Percentiles rank a stretch among this genome's conserved stretches.
Evolutionary conservation across 768 basidiomycete species (phyloP).

Genomic region (Phlebiopsis gigantea): DNA sequence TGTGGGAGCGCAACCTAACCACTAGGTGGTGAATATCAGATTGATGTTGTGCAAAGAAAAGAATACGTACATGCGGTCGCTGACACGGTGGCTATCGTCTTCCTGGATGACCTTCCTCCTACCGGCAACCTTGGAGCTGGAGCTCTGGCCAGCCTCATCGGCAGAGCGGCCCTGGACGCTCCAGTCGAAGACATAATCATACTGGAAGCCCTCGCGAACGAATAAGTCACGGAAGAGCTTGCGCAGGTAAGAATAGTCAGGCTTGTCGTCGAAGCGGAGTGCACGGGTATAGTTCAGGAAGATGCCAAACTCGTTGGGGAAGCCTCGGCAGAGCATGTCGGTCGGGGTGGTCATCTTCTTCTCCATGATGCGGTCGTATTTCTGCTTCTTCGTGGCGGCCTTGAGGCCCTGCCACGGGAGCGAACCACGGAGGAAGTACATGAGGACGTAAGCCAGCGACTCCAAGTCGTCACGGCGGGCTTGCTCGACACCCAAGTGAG

Average conservation of each 20-base stretch:
- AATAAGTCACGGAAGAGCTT: slow-evolving; percentile 99
- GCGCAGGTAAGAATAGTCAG: slow-evolving; percentile 98
- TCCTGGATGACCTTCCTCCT: slow-evolving; percentile 82
- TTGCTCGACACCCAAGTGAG: slow-evolving; percentile 96
- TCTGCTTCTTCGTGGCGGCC: slow-evolving; percentile 99
- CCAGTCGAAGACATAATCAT: slow-evolving; percentile 99
- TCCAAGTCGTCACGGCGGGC: slow-evolving; percentile 97
- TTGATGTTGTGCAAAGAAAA: neutral
- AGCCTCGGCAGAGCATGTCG: slow-evolving; percentile 96
- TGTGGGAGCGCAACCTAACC: slow-evolving; percentile 80
- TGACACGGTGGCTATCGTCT: slow-evolving; percentile 68
- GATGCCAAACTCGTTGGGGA: slow-evolving; percentile 98
- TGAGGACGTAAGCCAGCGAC: slow-evolving; percentile 96
- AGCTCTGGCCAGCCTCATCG: slow-evolving; percentile 53
- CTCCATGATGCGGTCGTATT: slow-evolving; percentile 99
- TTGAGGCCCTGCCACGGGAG: slow-evolving; percentile 99
- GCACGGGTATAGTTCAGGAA: slow-evolving; percentile 99
- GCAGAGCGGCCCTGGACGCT: slow-evolving; percentile 79
- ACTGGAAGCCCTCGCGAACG: slow-evolving; percentile 96
- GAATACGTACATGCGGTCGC: slow-evolving; percentile 72
- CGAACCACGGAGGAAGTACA: slow-evolving; percentile 99
- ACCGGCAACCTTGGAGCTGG: slow-evolving; percentile 57
- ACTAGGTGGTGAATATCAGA: neutral
- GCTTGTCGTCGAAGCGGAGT: slow-evolving; percentile 99
- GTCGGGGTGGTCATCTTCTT: slow-evolving; percentile 99